Conservation (phyloP, 208 protist species). For the Porcisia hertigi region DNA sequence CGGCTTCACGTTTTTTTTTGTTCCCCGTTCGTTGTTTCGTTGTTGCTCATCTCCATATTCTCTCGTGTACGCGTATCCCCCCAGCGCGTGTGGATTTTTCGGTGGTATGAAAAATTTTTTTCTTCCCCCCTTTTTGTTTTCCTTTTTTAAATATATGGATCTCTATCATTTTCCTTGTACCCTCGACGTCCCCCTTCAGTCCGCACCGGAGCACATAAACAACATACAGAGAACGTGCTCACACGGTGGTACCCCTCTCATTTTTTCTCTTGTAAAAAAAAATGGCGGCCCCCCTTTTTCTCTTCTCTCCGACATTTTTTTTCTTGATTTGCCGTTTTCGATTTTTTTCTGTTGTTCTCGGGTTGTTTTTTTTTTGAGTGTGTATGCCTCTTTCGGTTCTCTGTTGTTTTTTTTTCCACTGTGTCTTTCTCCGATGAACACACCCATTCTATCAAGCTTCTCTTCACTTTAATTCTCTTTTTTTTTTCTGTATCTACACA, state of each 20-base stretch:
- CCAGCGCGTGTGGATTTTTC: no score
- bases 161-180: no score
- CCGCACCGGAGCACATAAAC: no score
- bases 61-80: no score
- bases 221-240: neutral
- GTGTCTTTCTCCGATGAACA: neutral
- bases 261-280: neutral
- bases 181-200: no score
- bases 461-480: neutral
- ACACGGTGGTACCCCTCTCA: neutral
- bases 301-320: neutral
- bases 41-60: no score
- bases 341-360: neutral
- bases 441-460: neutral
- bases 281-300: neutral
- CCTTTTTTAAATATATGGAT: no score
- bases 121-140: no score
- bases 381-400: conserved; percentile 1
- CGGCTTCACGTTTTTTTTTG: no score
- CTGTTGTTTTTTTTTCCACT: neutral
- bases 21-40: no score
- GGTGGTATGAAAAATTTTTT: no score
- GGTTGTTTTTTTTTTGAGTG: neutral
- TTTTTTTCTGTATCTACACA: neutral
- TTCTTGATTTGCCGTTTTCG: neutral